Evolutionary conservation across 345 rosid genomes (phyloP).

Genomic region (Rubroshorea leprosula): DNA sequence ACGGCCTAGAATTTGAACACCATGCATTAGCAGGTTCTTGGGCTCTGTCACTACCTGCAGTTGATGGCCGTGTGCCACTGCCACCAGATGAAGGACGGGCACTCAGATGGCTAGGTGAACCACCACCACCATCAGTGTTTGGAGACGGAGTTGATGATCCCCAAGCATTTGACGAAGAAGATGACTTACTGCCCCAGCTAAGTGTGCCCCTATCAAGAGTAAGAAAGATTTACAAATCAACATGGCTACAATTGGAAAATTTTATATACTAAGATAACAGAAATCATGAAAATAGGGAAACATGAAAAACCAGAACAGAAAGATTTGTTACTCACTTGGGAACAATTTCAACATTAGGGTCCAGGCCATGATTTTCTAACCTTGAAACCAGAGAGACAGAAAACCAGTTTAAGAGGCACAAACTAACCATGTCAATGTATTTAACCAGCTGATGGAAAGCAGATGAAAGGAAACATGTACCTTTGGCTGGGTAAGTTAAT

Average conservation of each 20-base stretch:
- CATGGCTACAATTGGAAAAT: background rate
- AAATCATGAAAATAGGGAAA: background rate
- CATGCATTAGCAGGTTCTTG: constrained; percentile 59
- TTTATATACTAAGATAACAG: background rate
- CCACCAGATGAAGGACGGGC: constrained; percentile 97
- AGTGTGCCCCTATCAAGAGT: constrained; percentile 63
- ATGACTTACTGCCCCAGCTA: constrained; percentile 87
- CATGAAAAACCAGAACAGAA: constrained; percentile 1
- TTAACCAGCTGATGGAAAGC: constrained; percentile 1
- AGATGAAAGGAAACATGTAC: constrained; percentile 27
- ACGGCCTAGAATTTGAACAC: constrained; percentile 87
- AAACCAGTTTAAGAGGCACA: constrained; percentile 9
- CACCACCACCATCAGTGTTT: constrained; percentile 57
- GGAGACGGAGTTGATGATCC: constrained; percentile 71
- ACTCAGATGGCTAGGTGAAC: constrained; percentile 75
- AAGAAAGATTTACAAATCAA: background rate
- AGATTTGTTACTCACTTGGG: constrained; percentile 71
- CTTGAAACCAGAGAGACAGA: constrained; percentile 38
- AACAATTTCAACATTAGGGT: constrained; percentile 95
- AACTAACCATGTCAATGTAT: background rate
- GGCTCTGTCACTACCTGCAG: constrained; percentile 80
- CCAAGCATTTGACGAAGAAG: constrained; percentile 87
- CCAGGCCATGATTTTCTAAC: constrained; percentile 95
- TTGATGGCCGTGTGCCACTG: constrained; percentile 86
- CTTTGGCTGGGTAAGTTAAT: constrained; percentile 97